A percentile compares a stretch with the other conserved stretches of the same genome.
phyloP scores from a whole-genome alignment of 2,329 filamentous ascomycete genomes.

The Fusarium foetens region DNA sequence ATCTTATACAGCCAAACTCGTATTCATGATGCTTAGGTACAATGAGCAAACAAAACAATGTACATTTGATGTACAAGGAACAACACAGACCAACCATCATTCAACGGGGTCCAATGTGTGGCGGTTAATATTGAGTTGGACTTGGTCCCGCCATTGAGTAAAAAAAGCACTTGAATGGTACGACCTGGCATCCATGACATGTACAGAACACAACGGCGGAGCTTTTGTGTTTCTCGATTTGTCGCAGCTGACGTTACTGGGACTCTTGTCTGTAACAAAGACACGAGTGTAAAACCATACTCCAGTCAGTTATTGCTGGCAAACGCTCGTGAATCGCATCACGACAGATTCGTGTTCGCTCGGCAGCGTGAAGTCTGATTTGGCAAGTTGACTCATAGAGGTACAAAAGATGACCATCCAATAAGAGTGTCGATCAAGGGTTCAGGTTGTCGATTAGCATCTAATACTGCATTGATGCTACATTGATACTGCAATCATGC shows the following conservation, averaged over 20 bases:
- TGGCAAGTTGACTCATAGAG: conserved; percentile 27
- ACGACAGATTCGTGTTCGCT: conserved; percentile 13
- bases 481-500: conserved; percentile 20
- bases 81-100: conserved; percentile 35
- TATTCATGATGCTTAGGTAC: not conserved
- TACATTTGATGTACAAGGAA: conserved; percentile 14
- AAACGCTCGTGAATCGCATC: conserved; percentile 16
- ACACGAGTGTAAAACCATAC: not conserved
- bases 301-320: not conserved
- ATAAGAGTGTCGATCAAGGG: conserved; percentile 30
- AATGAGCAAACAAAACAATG: not conserved
- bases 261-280: conserved; percentile 5
- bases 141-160: conserved; percentile 18
- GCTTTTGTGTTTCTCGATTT: conserved; percentile 16
- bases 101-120: conserved; percentile 40
- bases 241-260: conserved; percentile 7
- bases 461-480: conserved; percentile 19
- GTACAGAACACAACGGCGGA: conserved; percentile 12
- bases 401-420: conserved; percentile 27
- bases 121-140: conserved; percentile 31
- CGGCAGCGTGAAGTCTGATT: conserved; percentile 22
- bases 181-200: conserved; percentile 1
- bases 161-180: conserved; percentile 22
- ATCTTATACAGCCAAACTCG: conserved; percentile 1
- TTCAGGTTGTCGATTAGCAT: conserved; percentile 20